Evolutionary conservation across 2,329 filamentous ascomycete genomes (phyloP).

Genomic region (Alternaria dauci): DNA sequence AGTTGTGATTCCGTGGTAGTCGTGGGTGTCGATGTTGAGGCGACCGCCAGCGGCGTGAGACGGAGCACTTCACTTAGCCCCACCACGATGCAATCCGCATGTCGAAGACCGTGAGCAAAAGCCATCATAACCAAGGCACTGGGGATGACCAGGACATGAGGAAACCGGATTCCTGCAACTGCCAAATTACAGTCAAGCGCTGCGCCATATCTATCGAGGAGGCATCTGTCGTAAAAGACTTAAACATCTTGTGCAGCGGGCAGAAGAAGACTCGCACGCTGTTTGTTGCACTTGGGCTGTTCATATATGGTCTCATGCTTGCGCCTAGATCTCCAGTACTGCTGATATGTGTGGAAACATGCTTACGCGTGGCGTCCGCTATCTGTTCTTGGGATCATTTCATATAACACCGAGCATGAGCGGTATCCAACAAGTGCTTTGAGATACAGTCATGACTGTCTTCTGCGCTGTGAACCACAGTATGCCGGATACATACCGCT

Average conservation of each 20-base stretch:
- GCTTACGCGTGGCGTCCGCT: not conserved
- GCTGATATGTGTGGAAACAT: not conserved
- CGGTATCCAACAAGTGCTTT: not conserved
- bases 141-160: fast-evolving
- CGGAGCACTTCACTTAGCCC: slow-evolving; percentile 3
- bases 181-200: not conserved
- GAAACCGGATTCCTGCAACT: fast-evolving
- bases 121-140: fast-evolving
- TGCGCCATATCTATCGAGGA: not conserved
- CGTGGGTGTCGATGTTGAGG: not conserved
- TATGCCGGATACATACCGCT: not conserved
- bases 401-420: not conserved
- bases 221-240: too few relatives aligned
- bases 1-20: not conserved
- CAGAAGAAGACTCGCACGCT: not conserved
- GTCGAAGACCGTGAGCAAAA: not conserved
- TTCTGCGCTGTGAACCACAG: too few relatives aligned
- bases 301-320: not conserved
- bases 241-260: not conserved
- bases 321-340: not conserved
- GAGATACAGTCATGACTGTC: not conserved
- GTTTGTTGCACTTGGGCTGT: too few relatives aligned
- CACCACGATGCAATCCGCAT: not conserved
- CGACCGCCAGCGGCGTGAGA: not conserved
- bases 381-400: not conserved